Conservation (phyloP, 495 filamentous ascomycete genomes). For the Friedmanniomyces endolithicus region DNA sequence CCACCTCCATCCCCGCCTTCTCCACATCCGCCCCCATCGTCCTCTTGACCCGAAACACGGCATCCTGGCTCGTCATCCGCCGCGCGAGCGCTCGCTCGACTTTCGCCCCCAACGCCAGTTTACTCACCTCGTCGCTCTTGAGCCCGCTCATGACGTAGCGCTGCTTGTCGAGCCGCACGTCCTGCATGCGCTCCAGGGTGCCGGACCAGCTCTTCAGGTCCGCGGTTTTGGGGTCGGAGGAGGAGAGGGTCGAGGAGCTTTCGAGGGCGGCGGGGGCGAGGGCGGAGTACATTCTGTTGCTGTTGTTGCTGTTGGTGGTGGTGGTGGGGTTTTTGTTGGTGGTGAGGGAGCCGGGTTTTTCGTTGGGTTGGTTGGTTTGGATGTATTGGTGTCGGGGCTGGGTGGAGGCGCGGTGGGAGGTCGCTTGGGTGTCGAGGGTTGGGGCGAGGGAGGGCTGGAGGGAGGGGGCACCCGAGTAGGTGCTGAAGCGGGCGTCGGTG, state of each 20-base stretch:
- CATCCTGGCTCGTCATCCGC: slow-evolving; percentile 85
- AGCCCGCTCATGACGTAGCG: slow-evolving; percentile 70
- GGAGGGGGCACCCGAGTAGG: slow-evolving; percentile 63
- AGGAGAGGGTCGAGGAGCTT: slow-evolving; percentile 47
- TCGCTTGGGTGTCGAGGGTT: slow-evolving; percentile 16
- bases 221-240: slow-evolving; percentile 43
- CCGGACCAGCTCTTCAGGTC: slow-evolving; percentile 75
- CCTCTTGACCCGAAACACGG: slow-evolving; percentile 46
- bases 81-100: slow-evolving; percentile 82
- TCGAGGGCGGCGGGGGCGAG: slow-evolving; percentile 12
- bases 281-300: neutral
- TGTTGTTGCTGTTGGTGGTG: slow-evolving; percentile 22
- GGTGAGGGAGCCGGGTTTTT: neutral
- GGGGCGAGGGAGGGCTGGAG: slow-evolving; percentile 47
- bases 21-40: slow-evolving; percentile 4
- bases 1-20: slow-evolving; percentile 15
- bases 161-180: slow-evolving; percentile 72
- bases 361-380: neutral
- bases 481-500: slow-evolving; percentile 61
- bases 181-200: slow-evolving; percentile 79
- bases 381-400: slow-evolving; percentile 7
- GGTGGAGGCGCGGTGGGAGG: slow-evolving; percentile 3
- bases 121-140: slow-evolving; percentile 76
- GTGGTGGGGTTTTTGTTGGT: neutral
- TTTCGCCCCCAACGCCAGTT: slow-evolving; percentile 85